Conservation (phyloP, 257 asterid genomes). For the Rauvolfia tetraphylla region DNA sequence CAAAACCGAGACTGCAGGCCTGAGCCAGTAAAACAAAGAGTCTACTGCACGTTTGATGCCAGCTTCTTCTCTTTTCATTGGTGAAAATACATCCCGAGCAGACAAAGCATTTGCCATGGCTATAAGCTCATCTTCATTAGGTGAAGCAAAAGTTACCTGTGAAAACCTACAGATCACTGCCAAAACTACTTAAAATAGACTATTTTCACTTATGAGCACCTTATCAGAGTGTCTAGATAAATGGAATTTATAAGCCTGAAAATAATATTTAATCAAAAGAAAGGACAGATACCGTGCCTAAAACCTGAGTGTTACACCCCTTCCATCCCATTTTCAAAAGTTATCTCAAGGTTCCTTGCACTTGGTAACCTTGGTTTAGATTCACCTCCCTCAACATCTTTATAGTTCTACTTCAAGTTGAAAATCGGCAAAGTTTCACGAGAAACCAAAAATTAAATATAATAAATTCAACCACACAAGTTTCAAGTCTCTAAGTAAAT, state of each 20-base stretch:
- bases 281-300: neutral
- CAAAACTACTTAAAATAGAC: neutral
- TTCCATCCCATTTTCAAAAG: neutral
- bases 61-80: conserved; percentile 32
- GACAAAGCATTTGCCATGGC: conserved; percentile 91
- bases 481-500: neutral
- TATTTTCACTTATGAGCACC: neutral
- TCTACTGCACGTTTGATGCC: conserved; percentile 28
- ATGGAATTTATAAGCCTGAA: neutral
- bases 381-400: neutral
- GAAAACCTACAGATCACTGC: conserved; percentile 20
- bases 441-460: neutral
- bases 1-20: conserved; percentile 66
- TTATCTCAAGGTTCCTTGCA: neutral
- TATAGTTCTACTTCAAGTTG: neutral
- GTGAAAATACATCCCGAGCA: conserved; percentile 36
- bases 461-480: neutral
- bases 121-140: conserved; percentile 88
- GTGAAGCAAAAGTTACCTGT: conserved; percentile 79
- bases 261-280: neutral
- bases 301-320: neutral
- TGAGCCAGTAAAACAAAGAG: conserved; percentile 59
- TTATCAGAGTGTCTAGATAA: neutral
- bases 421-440: neutral
- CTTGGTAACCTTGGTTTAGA: neutral